A percentile compares a stretch with the other conserved stretches of the same genome.
These are phyloP conservation scores for Salvia splendens DNA, from an alignment of 257 asterid species.

Conservation along the genomic window DNA sequence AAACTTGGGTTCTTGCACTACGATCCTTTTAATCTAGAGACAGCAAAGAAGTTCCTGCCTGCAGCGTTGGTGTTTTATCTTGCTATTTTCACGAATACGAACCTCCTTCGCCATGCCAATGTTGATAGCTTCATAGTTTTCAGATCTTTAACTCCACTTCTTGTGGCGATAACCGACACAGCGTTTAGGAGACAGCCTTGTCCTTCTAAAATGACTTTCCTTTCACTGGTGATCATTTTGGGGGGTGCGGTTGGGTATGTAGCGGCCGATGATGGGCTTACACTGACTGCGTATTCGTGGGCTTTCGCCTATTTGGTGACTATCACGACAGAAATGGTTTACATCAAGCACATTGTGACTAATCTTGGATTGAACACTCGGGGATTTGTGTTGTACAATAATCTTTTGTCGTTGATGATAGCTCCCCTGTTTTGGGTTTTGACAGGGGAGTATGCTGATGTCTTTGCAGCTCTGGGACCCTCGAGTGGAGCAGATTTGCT, in stretches of 20 bases:
- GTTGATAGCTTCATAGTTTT: conserved; percentile 94
- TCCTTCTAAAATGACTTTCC: conserved; percentile 80
- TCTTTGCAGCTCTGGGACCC: conserved; percentile 53
- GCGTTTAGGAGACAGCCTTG: conserved; percentile 76
- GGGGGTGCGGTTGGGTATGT: conserved; percentile 90
- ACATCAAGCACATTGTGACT: conserved; percentile 96
- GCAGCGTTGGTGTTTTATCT: conserved; percentile 86
- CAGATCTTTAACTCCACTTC: conserved; percentile 78
- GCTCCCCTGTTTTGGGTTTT: conserved; percentile 87
- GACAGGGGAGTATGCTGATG: conserved; percentile 88
- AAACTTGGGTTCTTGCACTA: conserved; percentile 77
- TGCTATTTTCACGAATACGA: conserved; percentile 91
- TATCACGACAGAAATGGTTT: conserved; percentile 97
- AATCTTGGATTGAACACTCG: conserved; percentile 92
- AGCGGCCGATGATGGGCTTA: conserved; percentile 82
- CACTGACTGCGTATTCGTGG: conserved; percentile 91
- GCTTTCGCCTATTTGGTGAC: conserved; percentile 90
- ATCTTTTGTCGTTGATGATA: conserved; percentile 85
- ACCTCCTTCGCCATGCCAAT: conserved; percentile 91
- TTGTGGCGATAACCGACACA: conserved; percentile 92
- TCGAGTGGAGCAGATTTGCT: conserved; percentile 51
- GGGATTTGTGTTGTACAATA: conserved; percentile 92
- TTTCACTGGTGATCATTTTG: conserved; percentile 62
- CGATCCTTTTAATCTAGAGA: conserved; percentile 70
- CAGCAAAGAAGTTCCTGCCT: conserved; percentile 88